Evolutionary conservation across 2,329 filamentous ascomycete genomes (phyloP).

Genomic region (Paradendryphiella salina): DNA sequence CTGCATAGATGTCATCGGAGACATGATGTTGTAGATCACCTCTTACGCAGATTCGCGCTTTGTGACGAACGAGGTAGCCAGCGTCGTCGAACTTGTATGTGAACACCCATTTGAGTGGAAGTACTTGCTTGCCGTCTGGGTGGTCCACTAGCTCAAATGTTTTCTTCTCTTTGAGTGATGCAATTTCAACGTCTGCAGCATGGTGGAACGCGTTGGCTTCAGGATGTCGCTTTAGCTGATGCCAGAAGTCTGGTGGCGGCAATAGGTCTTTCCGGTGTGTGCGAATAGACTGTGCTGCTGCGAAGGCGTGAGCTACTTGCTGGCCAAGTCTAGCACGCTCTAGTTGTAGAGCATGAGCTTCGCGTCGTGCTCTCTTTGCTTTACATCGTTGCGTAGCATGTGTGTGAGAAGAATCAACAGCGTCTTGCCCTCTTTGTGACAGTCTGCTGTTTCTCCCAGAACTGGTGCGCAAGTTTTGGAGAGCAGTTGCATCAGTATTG

Average conservation of each 20-base stretch:
- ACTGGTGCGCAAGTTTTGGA: not conserved
- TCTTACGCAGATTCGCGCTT: conserved; percentile 17
- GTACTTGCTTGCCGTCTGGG: not conserved
- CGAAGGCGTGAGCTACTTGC: not conserved
- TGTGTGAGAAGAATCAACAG: not conserved
- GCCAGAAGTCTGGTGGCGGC: no score
- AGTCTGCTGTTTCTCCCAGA: not conserved
- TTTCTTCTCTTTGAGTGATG: no score
- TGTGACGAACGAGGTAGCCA: conserved; percentile 5
- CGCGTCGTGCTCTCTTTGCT: not conserved
- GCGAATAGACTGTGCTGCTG: no score
- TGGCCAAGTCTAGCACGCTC: not conserved
- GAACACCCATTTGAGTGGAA: not conserved
- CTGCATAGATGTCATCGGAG: conserved; percentile 9
- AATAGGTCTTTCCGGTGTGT: no score
- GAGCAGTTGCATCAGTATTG: not conserved
- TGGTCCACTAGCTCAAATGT: no score
- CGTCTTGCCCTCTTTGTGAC: not conserved
- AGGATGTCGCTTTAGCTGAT: no score
- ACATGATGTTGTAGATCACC: conserved; percentile 12
- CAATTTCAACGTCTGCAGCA: no score
- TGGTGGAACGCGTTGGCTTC: no score
- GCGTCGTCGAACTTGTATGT: not conserved
- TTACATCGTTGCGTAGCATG: not conserved
- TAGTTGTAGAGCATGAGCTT: not conserved